Evolutionary conservation across 345 rosid species (phyloP).

Genomic region (Corchorus olitorius): DNA sequence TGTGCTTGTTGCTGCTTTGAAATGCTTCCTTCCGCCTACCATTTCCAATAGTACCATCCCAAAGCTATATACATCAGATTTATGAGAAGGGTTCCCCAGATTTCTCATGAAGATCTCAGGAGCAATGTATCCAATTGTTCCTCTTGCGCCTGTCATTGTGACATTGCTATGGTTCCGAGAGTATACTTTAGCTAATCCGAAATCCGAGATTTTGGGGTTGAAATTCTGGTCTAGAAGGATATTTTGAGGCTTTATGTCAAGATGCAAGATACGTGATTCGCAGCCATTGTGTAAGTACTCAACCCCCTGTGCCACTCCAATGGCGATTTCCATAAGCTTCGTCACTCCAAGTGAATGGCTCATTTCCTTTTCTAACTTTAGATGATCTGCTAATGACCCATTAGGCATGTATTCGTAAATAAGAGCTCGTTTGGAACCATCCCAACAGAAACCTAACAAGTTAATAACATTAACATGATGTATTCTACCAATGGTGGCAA

Average conservation of each 20-base stretch:
- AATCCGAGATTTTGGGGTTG: conserved; percentile 41
- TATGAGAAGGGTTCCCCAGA: conserved; percentile 38
- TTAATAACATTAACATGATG: conserved; percentile 24
- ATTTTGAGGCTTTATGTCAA: conserved; percentile 41
- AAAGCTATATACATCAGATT: conserved; percentile 39
- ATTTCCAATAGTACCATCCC: conserved; percentile 42
- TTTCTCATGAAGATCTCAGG: conserved; percentile 41
- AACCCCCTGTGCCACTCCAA: conserved; percentile 36
- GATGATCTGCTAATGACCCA: conserved; percentile 25
- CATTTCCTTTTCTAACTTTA: conserved; percentile 18
- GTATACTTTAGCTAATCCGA: conserved; percentile 37
- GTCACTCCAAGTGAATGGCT: conserved; percentile 6
- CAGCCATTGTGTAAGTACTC: conserved; percentile 42
- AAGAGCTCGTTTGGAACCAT: conserved; percentile 21
- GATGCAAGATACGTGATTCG: conserved; percentile 33
- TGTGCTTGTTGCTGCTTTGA: background rate
- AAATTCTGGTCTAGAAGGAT: conserved; percentile 35
- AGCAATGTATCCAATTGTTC: conserved; percentile 39
- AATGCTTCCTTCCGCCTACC: conserved; percentile 24
- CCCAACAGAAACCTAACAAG: conserved; percentile 19
- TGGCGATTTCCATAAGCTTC: conserved; percentile 27
- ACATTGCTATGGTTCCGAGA: conserved; percentile 26
- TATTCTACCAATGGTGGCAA: conserved; percentile 26
- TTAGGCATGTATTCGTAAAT: conserved; percentile 25
- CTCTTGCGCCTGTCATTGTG: conserved; percentile 33